Evolutionary conservation across 179 eudicot genomes (phyloP), one percentile per base, ranked within the genome.

Genomic region (Sideroxylon spinosum): DNA sequence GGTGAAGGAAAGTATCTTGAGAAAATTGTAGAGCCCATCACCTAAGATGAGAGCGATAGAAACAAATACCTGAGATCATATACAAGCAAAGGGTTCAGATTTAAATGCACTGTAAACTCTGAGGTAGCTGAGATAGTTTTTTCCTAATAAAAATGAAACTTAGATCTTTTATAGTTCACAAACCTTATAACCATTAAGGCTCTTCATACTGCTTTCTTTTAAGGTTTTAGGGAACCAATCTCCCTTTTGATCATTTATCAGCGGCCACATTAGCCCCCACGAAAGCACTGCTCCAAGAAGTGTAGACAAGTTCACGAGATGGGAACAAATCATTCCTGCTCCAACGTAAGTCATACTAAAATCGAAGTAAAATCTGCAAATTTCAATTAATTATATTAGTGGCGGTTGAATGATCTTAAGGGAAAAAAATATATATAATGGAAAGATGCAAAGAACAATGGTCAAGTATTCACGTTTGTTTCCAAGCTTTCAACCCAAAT

Each of bases 261-360:
- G 85, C 0, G 97, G 99, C 99, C 99, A 95, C 98, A 95, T 95
- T 25, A 95, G 59, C 8, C 98, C 99, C 90, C 91, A 95, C 0
- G 99, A 95, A 37, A 95, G 86, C 76, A 93, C 82, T 16, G 96
- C 97, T 25, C 99, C 99, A 71, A 92, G 72, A 74, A 95, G 97
- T 84, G 94, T 77, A 0, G 99, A 95, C 72, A 93, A 68, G 78
- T 94, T 95, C 56, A 93, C 98, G 3, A 91, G 82, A 81, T 95
- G 98, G 78, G 99, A 90, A 73, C 98, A 93, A 56, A 95, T 95
- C 98, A 95, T 95, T 79, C 99, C 99, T 0, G 99, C 97, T 79
- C 99, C 99, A 46, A 95, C 79, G 64, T 95, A 95, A 23, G 98
- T 95, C 95, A 90, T 83, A 71, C 94, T 92, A 83, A 95, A 93